phyloP scores from a whole-genome alignment of 2,329 filamentous ascomycete species.

The Fusarium sororula region DNA sequence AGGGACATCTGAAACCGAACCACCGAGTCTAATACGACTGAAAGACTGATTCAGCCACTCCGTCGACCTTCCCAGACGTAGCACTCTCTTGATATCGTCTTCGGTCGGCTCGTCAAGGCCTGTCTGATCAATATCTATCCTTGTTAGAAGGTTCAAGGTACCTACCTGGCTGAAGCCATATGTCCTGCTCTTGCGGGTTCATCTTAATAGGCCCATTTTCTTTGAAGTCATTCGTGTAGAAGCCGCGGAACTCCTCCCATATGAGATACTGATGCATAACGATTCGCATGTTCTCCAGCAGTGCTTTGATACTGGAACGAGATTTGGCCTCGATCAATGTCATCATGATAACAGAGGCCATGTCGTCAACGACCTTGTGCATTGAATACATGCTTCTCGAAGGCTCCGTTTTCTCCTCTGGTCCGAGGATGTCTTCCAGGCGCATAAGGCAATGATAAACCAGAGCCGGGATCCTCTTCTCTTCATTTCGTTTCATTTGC shows the following conservation, averaged over 20 bases:
- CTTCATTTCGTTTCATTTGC: not conserved
- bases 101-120: not conserved
- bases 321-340: not conserved
- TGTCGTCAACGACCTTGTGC: not conserved
- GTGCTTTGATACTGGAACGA: not conserved
- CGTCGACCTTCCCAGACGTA: fast-evolving
- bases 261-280: not conserved
- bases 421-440: not conserved
- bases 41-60: not conserved
- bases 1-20: not conserved
- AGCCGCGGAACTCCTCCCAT: not conserved
- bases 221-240: not conserved
- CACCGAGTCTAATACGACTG: not conserved
- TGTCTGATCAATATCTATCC: fast-evolving
- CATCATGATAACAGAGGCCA: not conserved
- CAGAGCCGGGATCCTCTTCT: not conserved
- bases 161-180: not conserved
- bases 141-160: fast-evolving
- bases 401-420: fast-evolving
- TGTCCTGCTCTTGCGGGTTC: not conserved
- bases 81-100: not conserved
- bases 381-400: not conserved
- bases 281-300: not conserved
- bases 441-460: not conserved
- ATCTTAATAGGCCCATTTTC: not conserved